These are phyloP conservation scores for Syncephalastrum racemosum DNA, from an alignment of 371 early-diverging fungal species.

Conservation along the genomic window DNA sequence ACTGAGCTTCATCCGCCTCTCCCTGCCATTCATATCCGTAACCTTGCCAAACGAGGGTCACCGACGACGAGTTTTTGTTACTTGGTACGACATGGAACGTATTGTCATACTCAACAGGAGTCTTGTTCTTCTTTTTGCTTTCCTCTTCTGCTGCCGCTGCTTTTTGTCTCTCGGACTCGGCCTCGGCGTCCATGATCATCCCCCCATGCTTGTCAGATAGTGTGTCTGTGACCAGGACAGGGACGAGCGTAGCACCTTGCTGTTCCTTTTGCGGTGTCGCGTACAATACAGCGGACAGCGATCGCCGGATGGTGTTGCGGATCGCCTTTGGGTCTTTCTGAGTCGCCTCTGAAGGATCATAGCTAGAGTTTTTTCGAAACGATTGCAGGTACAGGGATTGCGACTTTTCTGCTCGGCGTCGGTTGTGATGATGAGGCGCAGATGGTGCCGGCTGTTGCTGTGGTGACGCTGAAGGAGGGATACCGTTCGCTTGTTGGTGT, in stretches of 20 bases:
- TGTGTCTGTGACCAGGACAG: slow-evolving; percentile 36
- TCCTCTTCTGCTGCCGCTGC: not conserved
- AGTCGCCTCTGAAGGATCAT: slow-evolving; percentile 28
- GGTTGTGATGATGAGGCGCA: not conserved
- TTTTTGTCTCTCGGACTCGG: slow-evolving; percentile 3
- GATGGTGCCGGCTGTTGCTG: slow-evolving; percentile 1
- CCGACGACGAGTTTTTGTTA: slow-evolving; percentile 6
- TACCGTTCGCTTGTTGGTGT: slow-evolving; percentile 9
- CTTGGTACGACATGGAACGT: slow-evolving; percentile 26
- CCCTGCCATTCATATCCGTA: slow-evolving; percentile 25
- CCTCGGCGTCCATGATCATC: slow-evolving; percentile 24
- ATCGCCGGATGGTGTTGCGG: slow-evolving; percentile 33
- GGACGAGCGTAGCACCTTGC: slow-evolving; percentile 22
- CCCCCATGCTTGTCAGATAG: slow-evolving; percentile 36
- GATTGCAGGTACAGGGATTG: slow-evolving; percentile 39
- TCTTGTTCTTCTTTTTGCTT: slow-evolving; percentile 10
- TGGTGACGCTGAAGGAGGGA: slow-evolving; percentile 6
- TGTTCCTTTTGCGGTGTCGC: slow-evolving; percentile 30
- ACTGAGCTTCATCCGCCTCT: slow-evolving; percentile 13
- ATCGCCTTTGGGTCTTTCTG: slow-evolving; percentile 34
- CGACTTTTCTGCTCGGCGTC: slow-evolving; percentile 31
- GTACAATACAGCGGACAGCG: slow-evolving; percentile 39
- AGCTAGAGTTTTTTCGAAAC: slow-evolving; percentile 21
- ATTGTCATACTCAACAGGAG: slow-evolving; percentile 39
- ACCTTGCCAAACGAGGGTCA: slow-evolving; percentile 40